Evolutionary conservation across 106 monocot species (phyloP).

Genomic region (Allium fistulosum): DNA sequence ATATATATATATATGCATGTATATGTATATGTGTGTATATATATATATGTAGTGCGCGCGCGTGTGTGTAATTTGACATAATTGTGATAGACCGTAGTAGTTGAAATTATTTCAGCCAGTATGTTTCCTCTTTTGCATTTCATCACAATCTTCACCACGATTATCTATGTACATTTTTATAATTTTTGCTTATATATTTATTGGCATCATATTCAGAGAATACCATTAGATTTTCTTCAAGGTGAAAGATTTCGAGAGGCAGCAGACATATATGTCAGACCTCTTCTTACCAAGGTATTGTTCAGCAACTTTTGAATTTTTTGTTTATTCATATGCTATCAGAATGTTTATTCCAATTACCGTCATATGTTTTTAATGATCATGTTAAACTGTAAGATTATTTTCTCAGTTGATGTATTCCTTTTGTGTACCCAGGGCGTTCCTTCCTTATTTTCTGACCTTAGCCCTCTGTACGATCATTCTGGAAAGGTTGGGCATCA

Average conservation of each 20-base stretch:
- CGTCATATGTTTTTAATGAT: background rate
- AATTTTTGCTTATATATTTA: background rate
- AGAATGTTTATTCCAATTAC: background rate
- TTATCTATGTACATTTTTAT: too few species aligned
- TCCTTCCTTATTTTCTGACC: conserved; percentile 94
- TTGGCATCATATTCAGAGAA: conserved; percentile 38
- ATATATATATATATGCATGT: background rate
- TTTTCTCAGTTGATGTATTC: background rate
- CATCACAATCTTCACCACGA: too few species aligned
- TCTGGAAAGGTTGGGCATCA: conserved; percentile 54
- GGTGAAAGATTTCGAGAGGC: conserved; percentile 73
- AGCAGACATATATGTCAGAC: conserved; percentile 73
- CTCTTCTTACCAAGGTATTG: conserved; percentile 81
- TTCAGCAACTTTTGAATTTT: background rate
- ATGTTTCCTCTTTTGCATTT: too few species aligned
- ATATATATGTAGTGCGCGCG: too few species aligned
- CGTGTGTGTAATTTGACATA: background rate
- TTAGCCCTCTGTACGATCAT: conserved; percentile 80
- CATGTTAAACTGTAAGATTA: background rate
- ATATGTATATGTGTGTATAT: background rate
- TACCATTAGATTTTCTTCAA: conserved; percentile 95
- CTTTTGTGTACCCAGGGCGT: conserved; percentile 50
- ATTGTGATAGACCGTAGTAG: too few species aligned
- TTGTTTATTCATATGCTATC: background rate
- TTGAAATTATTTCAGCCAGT: too few species aligned